Conservation (phyloP, 805 yeast species). For the Zygosaccharomyces gambellarensis region DNA sequence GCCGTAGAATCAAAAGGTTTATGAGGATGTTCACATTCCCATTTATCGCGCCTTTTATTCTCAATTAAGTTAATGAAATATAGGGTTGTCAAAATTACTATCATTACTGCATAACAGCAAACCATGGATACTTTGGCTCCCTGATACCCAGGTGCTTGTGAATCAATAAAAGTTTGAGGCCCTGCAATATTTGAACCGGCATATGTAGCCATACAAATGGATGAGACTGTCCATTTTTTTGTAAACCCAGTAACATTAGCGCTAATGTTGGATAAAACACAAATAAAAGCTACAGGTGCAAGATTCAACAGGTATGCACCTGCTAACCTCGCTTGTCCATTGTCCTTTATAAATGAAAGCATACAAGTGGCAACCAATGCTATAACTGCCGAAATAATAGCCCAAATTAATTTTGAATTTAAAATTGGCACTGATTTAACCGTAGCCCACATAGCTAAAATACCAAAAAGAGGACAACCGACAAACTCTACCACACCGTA, state of each 20-base stretch:
- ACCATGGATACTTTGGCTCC: slow-evolving; percentile 53
- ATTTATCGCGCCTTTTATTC: slow-evolving; percentile 42
- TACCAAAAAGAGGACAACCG: slow-evolving; percentile 35
- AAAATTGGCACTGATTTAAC: slow-evolving; percentile 12
- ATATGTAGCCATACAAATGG: slow-evolving; percentile 57
- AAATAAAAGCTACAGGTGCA: slow-evolving; percentile 36
- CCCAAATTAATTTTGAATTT: slow-evolving; percentile 32
- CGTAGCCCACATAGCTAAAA: slow-evolving; percentile 22
- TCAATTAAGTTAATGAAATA: slow-evolving; percentile 33
- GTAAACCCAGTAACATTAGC: slow-evolving; percentile 67
- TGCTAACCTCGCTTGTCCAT: slow-evolving; percentile 36
- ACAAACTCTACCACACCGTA: slow-evolving; percentile 44
- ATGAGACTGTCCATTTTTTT: slow-evolving; percentile 59
- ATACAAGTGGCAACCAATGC: slow-evolving; percentile 37
- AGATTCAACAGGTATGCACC: slow-evolving; percentile 38
- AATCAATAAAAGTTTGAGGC: slow-evolving; percentile 60
- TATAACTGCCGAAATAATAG: slow-evolving; percentile 32
- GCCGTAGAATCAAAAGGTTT: slow-evolving; percentile 23
- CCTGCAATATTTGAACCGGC: slow-evolving; percentile 68
- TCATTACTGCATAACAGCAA: slow-evolving; percentile 42
- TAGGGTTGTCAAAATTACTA: slow-evolving; percentile 34
- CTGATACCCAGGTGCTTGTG: slow-evolving; percentile 55
- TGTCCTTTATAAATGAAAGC: slow-evolving; percentile 39
- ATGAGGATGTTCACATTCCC: slow-evolving; percentile 24
- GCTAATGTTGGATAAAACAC: slow-evolving; percentile 35